These are phyloP conservation scores for Rubia balearica DNA, from an alignment of 305 asterid genomes.

Conservation along the genomic window DNA sequence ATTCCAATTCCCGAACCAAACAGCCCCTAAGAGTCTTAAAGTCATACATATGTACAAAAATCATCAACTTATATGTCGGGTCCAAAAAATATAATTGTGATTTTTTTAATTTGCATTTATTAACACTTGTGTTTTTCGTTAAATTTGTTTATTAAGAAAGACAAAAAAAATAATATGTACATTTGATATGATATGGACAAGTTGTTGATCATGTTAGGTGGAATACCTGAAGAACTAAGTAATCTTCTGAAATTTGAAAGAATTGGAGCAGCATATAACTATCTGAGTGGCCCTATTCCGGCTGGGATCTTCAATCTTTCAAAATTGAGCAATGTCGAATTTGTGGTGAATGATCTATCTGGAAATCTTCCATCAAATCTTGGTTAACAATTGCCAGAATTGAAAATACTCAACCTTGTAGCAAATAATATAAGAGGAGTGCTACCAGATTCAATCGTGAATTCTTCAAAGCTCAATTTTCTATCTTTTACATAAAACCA, in stretches of 20 bases:
- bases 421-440: background rate
- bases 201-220: background rate
- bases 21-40: too few relatives aligned
- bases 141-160: too few relatives aligned
- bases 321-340: background rate
- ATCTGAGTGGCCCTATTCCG: background rate
- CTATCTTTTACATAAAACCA: background rate
- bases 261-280: background rate
- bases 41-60: too few relatives aligned
- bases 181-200: background rate
- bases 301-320: constrained; percentile 5
- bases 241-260: constrained; percentile 2
- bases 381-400: background rate
- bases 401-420: background rate
- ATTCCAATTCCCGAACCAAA: too few relatives aligned
- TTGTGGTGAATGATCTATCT: background rate
- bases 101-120: too few relatives aligned
- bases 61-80: too few relatives aligned
- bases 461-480: background rate
- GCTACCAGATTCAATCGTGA: constrained; percentile 2
- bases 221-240: constrained; percentile 1
- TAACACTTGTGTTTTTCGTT: too few relatives aligned
- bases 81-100: too few relatives aligned
- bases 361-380: constrained; percentile 4
- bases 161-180: background rate